Evolutionary conservation across 2,329 filamentous ascomycete genomes (phyloP), one percentile per base, ranked within the genome.

Genomic region (Coniochaeta pulveracea): DNA sequence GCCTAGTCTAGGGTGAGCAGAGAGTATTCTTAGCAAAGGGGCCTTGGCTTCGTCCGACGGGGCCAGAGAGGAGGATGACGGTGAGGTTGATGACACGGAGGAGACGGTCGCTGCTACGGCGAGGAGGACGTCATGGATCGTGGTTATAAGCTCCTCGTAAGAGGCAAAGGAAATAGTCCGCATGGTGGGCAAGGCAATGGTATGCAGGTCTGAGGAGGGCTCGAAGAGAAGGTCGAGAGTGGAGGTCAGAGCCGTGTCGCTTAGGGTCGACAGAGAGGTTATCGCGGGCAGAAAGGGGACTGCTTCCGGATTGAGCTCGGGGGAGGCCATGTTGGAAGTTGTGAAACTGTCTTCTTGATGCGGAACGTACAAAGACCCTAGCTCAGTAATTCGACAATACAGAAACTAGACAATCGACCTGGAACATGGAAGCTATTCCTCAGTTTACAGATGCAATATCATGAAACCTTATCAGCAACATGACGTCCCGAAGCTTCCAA

Each of bases 221-320:
- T 95, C 88, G 56, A 95, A 94, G 38, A 94, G 76, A 4, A 77
- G 66, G 57, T 93, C 83, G 31, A 94, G 71, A 32, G 77, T 61
- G 4, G 56, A 49, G 23, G 63, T 65, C 36, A 81, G 68, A 14
- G 69, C 59, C 18, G 63, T 47, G 19, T 72, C 64, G 12, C 75
- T 51, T 31, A 79, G 67, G 29, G 60, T 57, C 17, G 66, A 60
- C 24, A 93, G 60, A 10, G 60, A 57, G 28, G 61, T 51, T 46
- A 79, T 63, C 18, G 66, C 51, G 10, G 82, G 82, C 6, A 91
- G 65, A 29, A 42, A 48, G 16, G 47, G 39, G 10, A 45, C 37
- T 18, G 46, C 38, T 5, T 28, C n/a, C 9, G 42, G 37, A 29
- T 45, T 43, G 34, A 40, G 34, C 19, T 33, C 22, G n/a, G 36